These are phyloP conservation scores for Adansonia rubrostipa DNA, from an alignment of 441 rosid genomes.

Conservation along the genomic window DNA sequence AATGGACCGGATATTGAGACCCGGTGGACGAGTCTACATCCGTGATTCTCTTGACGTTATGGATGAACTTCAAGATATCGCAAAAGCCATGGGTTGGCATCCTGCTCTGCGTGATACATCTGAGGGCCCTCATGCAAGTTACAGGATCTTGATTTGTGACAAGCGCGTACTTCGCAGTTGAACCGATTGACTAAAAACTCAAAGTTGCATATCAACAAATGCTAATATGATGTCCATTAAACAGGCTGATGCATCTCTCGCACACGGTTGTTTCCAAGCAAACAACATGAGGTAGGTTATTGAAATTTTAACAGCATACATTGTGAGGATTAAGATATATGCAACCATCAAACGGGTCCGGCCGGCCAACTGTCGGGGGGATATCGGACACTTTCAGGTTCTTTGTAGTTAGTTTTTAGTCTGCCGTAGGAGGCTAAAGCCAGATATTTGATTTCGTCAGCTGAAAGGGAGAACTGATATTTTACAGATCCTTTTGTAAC, in stretches of 20 bases:
- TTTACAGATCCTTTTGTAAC: neutral
- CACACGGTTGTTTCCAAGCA: neutral
- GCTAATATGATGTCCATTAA: neutral
- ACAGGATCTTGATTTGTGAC: slow-evolving; percentile 77
- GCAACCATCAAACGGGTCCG: neutral
- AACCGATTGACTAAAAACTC: slow-evolving; percentile 26
- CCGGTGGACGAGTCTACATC: slow-evolving; percentile 89
- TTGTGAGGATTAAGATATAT: neutral
- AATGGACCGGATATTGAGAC: slow-evolving; percentile 97
- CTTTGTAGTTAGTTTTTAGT: neutral
- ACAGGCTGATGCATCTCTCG: neutral
- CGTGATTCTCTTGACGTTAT: slow-evolving; percentile 80
- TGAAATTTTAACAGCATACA: neutral
- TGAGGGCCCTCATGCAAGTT: slow-evolving; percentile 98
- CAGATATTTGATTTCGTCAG: neutral
- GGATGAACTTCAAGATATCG: slow-evolving; percentile 80
- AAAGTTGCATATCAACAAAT: neutral
- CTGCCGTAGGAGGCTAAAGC: neutral
- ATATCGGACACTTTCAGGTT: neutral
- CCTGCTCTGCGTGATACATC: slow-evolving; percentile 71
- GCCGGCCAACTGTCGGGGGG: neutral
- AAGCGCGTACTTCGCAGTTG: slow-evolving; percentile 65
- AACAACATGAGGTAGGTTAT: neutral
- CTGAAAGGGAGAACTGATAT: neutral
- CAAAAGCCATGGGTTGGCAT: slow-evolving; percentile 85